Conservation (phyloP, 2,329 filamentous ascomycete genomes). For the Colletotrichum sp. region DNA sequence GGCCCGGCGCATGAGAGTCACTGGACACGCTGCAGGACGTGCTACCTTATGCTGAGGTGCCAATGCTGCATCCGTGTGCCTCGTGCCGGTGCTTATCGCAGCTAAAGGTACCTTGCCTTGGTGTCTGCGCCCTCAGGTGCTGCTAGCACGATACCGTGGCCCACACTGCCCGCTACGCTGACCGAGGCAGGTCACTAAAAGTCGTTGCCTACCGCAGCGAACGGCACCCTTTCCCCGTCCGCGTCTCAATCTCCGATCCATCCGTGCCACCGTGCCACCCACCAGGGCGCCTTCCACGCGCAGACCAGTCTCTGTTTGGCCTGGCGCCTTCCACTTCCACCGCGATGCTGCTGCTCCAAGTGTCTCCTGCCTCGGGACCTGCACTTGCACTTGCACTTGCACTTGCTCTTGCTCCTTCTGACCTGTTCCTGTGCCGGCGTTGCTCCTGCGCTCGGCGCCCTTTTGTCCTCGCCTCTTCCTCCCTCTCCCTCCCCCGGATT, state of each 20-base stretch:
- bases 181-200: neutral
- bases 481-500: neutral
- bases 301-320: neutral
- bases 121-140: neutral
- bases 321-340: neutral
- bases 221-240: neutral
- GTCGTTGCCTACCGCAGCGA: neutral
- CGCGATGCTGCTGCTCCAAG: neutral
- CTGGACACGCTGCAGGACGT: neutral
- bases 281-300: neutral
- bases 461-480: neutral
- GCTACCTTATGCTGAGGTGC: neutral
- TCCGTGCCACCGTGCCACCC: conserved; percentile 14
- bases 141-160: neutral
- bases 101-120: neutral
- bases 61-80: neutral
- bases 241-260: conserved; percentile 18
- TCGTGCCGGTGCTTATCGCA: neutral
- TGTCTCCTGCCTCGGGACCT: conserved; percentile 2
- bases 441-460: neutral
- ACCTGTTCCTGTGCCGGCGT: neutral
- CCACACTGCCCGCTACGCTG: neutral
- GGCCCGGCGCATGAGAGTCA: neutral
- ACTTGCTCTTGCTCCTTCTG: neutral
- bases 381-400: neutral